These are phyloP conservation scores for Leptosphaerulina australis DNA, from an alignment of 2,329 filamentous ascomycete genomes.

Conservation along the genomic window DNA sequence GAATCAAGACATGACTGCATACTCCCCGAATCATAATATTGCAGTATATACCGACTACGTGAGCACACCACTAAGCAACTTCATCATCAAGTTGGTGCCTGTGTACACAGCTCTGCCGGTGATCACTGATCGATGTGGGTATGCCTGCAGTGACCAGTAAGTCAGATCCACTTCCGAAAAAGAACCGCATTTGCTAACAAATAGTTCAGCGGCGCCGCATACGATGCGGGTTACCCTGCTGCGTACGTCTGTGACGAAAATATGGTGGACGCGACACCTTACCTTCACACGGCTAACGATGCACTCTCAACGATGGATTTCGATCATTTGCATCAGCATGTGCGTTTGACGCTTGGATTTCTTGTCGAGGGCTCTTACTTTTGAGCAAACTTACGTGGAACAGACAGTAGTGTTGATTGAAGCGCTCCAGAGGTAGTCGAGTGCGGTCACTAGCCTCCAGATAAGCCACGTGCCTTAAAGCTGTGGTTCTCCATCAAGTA, in stretches of 20 bases:
- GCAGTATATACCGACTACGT: conserved; percentile 75
- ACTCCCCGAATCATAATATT: conserved; percentile 70
- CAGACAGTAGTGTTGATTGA: neutral
- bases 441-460: neutral
- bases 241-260: conserved; percentile 75
- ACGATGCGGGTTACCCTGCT: conserved; percentile 72
- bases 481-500: too few relatives aligned
- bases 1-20: conserved; percentile 91
- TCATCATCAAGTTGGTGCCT: conserved; percentile 44
- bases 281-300: conserved; percentile 72
- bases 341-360: conserved; percentile 77
- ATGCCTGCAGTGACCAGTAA: conserved; percentile 73
- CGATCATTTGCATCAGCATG: conserved; percentile 87
- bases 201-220: conserved; percentile 61
- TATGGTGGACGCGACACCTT: conserved; percentile 64
- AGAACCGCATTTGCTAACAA: neutral
- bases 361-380: conserved; percentile 81
- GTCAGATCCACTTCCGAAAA: conserved; percentile 44
- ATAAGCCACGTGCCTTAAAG: neutral
- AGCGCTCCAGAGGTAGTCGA: neutral
- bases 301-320: conserved; percentile 73
- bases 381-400: neutral
- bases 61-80: conserved; percentile 59
- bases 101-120: conserved; percentile 60
- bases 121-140: conserved; percentile 83